Base-by-base conservation (phyloP, 768 basidiomycete genomes). In the Pulveroboletus ravenelii region DNA sequence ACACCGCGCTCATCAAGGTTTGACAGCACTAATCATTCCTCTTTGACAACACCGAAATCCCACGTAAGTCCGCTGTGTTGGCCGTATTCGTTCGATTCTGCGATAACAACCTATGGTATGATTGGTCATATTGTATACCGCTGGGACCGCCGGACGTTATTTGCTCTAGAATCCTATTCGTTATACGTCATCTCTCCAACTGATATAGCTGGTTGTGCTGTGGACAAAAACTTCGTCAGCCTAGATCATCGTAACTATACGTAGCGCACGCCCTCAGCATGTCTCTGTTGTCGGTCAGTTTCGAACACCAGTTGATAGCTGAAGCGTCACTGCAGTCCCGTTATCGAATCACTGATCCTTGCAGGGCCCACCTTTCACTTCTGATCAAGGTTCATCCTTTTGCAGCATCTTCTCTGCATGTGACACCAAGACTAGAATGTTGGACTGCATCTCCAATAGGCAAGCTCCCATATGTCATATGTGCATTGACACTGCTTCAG, bases 21-120 rank as follows among this genome's bases (percentile, higher is more conserved):
- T 63, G 63, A 64, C 62, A 62, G 60, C 47, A 53, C 50, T 27
- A 48, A 65, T 52, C 43, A 52, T 46, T 59, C 58, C 43, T 50
- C 55, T 53, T 55, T 60, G 27, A 49, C 49, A 25, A 43, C 45
- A 49, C 48, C 61, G 40, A 58, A 51, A n/a, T 45, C 61, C 60
- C 65, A 45, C 58, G 53, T 63, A 60, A 62, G 45, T 51, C 50
- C 46, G 45, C 58, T 29, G 45, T 32, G 31, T 45, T 50, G 41
- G 23, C 56, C 32, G 10, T 45, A 50, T 50, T 38, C 39, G 47
- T 50, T 55, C 34, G 25, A 39, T 40, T 35, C 30, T 53, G 36
- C 25, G 52, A 64, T 54, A 54, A 51, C 55, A 40, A 53, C 36
- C 52, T 14, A 44, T n/a, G 15, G 29, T 17, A 17, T 17, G 10